Base-by-base conservation (phyloP, 108 stramenopile species). In the Conticribra weissflogii region DNA sequence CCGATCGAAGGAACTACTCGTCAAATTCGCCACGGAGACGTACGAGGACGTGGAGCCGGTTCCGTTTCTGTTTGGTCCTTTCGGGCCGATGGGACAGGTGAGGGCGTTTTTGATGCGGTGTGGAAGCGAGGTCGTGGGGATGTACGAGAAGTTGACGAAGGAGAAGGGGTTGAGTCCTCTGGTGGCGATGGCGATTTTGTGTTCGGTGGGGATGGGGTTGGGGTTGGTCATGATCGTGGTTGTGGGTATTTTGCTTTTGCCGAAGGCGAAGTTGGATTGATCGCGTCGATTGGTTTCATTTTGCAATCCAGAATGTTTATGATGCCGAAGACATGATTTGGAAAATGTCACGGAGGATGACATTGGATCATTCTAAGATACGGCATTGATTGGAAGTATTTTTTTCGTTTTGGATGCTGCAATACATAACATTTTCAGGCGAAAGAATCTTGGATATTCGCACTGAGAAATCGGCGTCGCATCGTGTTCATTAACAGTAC, bases 1-100 rank as follows among this genome's bases (percentile, higher is more conserved):
- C 18, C 71, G 90, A 59, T 72, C 72, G 22, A 69, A 85, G 49
- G 82, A 81, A 22, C 70, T 63, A 12, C 52, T 96, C 45, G 69
- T 89, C 51, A 57, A 89, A 48, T 94, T 90, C 80, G 86, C 79
- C 18, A 69, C 74, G 1, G 68, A 44, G 71, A 72, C 82, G 0
- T 83, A 82, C 31, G 25, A 60, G 21, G 44, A 79, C 9, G 47
- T 49, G n/a, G 75, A 81, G 24, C 62, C 75, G 17, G 30, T 76
- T 34, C 68, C 71, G 36, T 77, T 81, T 47, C 36, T 78, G 31
- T 72, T 78, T 32, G 58, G 72, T 0, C 93, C 93, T 0, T 84
- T 91, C 68, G 93, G 93, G 15, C 93, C 93, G 0, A 82, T 94
- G 73, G 93, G 90, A 16, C 71, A 85, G 24, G 23, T 84, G n/a